Conservation (phyloP, 164 flowering plant species). For the Tinospora cordifolia region DNA sequence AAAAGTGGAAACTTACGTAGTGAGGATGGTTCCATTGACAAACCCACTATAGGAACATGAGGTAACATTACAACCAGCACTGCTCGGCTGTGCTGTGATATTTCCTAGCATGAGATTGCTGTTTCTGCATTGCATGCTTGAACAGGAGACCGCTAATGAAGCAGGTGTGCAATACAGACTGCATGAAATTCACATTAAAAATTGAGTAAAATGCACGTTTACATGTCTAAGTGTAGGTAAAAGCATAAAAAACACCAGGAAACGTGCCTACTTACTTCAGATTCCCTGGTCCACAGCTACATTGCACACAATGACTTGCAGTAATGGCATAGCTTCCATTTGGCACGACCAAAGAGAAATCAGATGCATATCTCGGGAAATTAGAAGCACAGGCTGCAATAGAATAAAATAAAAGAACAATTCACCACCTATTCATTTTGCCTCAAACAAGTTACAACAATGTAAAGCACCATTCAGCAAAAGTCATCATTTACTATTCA, state of each 20-base stretch:
- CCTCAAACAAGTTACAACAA: not conserved
- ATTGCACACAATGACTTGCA: slow-evolving; percentile 91
- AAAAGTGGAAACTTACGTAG: slow-evolving; percentile 40
- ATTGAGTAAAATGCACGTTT: not conserved
- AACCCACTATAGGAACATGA: slow-evolving; percentile 71
- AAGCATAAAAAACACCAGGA: not conserved
- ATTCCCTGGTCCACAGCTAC: slow-evolving; percentile 90
- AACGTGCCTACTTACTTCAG: slow-evolving; percentile 46
- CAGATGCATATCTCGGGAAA: slow-evolving; percentile 54
- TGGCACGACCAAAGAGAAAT: slow-evolving; percentile 67
- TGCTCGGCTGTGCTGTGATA: slow-evolving; percentile 43
- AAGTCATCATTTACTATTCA: no score
- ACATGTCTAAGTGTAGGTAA: not conserved
- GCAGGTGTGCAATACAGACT: slow-evolving; percentile 90
- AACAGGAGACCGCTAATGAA: slow-evolving; percentile 78
- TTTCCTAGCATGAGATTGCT: slow-evolving; percentile 92
- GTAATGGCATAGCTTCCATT: slow-evolving; percentile 88
- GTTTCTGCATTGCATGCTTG: slow-evolving; percentile 89
- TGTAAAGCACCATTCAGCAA: not conserved
- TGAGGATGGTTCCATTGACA: slow-evolving; percentile 67
- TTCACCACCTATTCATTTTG: slow-evolving; percentile 7
- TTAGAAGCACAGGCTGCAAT: slow-evolving; percentile 75
- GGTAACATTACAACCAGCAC: slow-evolving; percentile 86
- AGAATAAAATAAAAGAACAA: slow-evolving; percentile 10
- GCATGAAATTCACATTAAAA: slow-evolving; percentile 17